Conservation (phyloP, 1,139 yeast genomes). For the Taphrina pruni region DNA sequence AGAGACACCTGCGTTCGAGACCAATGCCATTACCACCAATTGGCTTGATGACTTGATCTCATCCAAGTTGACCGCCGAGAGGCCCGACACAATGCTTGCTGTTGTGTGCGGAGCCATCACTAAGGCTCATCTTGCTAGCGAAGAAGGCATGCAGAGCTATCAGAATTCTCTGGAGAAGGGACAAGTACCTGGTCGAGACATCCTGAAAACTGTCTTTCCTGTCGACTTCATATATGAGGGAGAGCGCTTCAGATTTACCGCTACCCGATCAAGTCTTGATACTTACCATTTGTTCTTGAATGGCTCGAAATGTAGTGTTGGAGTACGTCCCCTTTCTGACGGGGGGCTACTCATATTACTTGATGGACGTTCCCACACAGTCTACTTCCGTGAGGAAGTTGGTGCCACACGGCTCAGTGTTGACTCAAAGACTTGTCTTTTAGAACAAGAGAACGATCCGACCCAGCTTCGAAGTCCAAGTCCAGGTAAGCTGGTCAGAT, state of each 20-base stretch:
- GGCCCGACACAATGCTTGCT: constrained; percentile 90
- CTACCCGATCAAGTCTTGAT: constrained; percentile 86
- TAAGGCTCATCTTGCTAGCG: constrained; percentile 83
- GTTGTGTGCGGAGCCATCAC: constrained; percentile 97
- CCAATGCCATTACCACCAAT: constrained; percentile 94
- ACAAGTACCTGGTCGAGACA: constrained; percentile 83
- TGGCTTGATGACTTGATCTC: constrained; percentile 97
- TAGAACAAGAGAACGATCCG: constrained; percentile 96
- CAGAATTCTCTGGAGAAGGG: constrained; percentile 83
- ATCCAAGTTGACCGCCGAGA: constrained; percentile 90
- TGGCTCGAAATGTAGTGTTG: constrained; percentile 87
- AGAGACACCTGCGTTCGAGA: constrained; percentile 96
- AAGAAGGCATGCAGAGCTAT: constrained; percentile 72
- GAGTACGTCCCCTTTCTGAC: constrained; percentile 84
- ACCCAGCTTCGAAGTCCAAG: constrained; percentile 98
- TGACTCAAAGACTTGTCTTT: constrained; percentile 89
- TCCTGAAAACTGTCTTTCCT: constrained; percentile 84
- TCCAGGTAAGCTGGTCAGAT: constrained; percentile 96
- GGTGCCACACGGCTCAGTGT: constrained; percentile 95
- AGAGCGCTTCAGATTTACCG: constrained; percentile 88
- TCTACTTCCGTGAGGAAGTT: constrained; percentile 97
- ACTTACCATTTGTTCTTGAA: constrained; percentile 87
- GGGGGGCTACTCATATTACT: constrained; percentile 89
- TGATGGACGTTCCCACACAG: constrained; percentile 91
- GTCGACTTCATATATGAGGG: constrained; percentile 96